A percentile compares a stretch with the other conserved stretches of the same genome.
phyloP scores from a whole-genome alignment of 2,329 filamentous ascomycete genomes.

The Aspergillus ochraceoroseus region DNA sequence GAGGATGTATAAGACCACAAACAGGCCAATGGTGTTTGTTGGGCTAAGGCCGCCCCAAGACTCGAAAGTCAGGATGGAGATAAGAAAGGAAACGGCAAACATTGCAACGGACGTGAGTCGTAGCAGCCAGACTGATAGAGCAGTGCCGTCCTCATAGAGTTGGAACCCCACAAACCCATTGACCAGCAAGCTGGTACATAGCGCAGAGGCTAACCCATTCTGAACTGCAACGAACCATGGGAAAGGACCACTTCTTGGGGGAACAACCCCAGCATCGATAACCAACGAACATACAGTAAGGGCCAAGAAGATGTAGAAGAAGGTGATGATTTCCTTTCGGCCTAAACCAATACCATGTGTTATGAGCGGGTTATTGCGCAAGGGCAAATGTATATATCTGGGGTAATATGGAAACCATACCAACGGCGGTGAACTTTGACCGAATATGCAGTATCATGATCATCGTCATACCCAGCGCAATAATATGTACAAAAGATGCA shows the following conservation, averaged over 20 bases:
- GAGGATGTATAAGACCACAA: slow-evolving; percentile 85
- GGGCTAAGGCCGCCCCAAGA: slow-evolving; percentile 80
- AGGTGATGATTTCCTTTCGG: slow-evolving; percentile 70
- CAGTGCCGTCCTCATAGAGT: slow-evolving; percentile 94
- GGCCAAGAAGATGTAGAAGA: slow-evolving; percentile 96
- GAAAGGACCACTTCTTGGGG: slow-evolving; percentile 72
- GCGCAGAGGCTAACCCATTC: slow-evolving; percentile 74
- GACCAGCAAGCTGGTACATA: slow-evolving; percentile 84
- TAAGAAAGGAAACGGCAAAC: slow-evolving; percentile 79
- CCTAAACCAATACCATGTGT: slow-evolving; percentile 39
- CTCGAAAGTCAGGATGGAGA: slow-evolving; percentile 90
- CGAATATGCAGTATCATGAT: slow-evolving; percentile 97
- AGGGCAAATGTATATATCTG: neutral
- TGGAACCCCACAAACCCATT: slow-evolving; percentile 99
- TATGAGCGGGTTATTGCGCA: neutral
- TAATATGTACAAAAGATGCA: slow-evolving; percentile 85
- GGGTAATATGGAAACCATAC: slow-evolving; percentile 49
- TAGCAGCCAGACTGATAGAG: slow-evolving; percentile 87
- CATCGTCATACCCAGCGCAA: slow-evolving; percentile 84
- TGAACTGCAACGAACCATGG: slow-evolving; percentile 90
- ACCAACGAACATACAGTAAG: slow-evolving; percentile 83
- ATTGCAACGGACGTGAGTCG: slow-evolving; percentile 71
- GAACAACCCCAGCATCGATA: slow-evolving; percentile 87
- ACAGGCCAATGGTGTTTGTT: slow-evolving; percentile 79
- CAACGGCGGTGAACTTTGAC: slow-evolving; percentile 96